A percentile compares a stretch with the other conserved stretches of the same genome.
Conservation (phyloP, 371 early-diverging fungal species). For the Phascolomyces articulosus region DNA sequence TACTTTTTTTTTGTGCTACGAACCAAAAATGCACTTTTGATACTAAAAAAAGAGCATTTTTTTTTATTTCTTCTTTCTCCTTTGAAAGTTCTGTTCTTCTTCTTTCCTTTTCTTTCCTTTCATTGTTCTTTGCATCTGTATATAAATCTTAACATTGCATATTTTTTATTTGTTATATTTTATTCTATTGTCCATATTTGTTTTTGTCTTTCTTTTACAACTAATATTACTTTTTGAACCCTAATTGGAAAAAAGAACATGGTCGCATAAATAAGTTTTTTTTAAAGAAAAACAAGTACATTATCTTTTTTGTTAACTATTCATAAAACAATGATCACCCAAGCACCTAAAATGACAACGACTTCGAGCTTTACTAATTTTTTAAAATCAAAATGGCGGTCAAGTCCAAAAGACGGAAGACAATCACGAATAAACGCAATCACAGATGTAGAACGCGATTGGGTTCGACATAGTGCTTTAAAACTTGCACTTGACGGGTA, state of each 20-base stretch:
- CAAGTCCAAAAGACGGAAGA: slow-evolving; percentile 16
- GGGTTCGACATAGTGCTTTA: slow-evolving; percentile 45
- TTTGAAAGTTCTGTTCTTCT: neutral
- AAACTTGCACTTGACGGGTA: slow-evolving; percentile 48
- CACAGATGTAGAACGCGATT: slow-evolving; percentile 46
- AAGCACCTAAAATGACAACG: slow-evolving; percentile 16
- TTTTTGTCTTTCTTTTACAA: too few relatives aligned
- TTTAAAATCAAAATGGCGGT: slow-evolving; percentile 25
- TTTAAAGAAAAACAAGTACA: too few relatives aligned
- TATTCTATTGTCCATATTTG: too few relatives aligned
- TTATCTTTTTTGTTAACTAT: too few relatives aligned
- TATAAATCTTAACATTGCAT: neutral
- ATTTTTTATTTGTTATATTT: neutral
- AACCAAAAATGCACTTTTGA: neutral
- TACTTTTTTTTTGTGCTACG: neutral
- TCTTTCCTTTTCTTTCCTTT: neutral
- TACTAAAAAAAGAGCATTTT: neutral
- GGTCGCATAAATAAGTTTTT: neutral
- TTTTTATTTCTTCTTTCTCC: neutral
- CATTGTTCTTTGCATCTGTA: neutral
- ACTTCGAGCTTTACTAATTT: slow-evolving; percentile 25
- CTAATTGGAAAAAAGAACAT: neutral
- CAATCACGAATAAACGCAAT: slow-evolving; percentile 10
- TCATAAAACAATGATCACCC: slow-evolving; percentile 24
- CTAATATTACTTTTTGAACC: too few relatives aligned